Percentiles rank a stretch among this genome's conserved stretches.
phyloP scores from a whole-genome alignment of 2,329 filamentous ascomycete genomes.

The Cryoendolithus antarcticus region DNA sequence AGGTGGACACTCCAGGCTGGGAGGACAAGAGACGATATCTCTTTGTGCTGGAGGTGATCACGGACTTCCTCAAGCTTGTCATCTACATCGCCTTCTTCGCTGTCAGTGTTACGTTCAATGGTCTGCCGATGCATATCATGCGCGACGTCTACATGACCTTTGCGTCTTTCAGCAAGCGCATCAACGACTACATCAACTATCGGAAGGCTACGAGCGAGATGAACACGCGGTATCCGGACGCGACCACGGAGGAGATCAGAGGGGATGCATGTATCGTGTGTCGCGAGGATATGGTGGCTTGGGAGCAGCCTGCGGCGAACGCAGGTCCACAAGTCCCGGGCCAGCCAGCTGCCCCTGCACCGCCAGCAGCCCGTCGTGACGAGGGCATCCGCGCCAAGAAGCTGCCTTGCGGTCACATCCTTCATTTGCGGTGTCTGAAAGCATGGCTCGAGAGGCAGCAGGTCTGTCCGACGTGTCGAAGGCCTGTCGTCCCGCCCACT shows the following conservation, averaged over 20 bases:
- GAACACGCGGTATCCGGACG: slow-evolving; percentile 81
- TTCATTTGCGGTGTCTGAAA: slow-evolving; percentile 87
- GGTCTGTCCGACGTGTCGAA: slow-evolving; percentile 87
- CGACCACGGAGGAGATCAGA: slow-evolving; percentile 70
- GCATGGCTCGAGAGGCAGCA: slow-evolving; percentile 97
- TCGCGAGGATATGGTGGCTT: slow-evolving; percentile 85
- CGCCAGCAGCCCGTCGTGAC: slow-evolving; percentile 41
- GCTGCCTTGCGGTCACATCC: slow-evolving; percentile 85
- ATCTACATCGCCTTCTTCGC: slow-evolving; percentile 89
- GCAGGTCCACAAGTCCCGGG: slow-evolving; percentile 13
- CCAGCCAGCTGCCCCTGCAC: slow-evolving; percentile 21
- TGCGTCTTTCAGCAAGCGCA: slow-evolving; percentile 76
- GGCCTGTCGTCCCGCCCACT: slow-evolving; percentile 47
- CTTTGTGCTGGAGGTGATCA: slow-evolving; percentile 65
- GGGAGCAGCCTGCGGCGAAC: slow-evolving; percentile 42
- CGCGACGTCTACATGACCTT: slow-evolving; percentile 90
- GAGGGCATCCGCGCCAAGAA: slow-evolving; percentile 87
- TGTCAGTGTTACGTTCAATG: slow-evolving; percentile 87
- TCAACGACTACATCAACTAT: slow-evolving; percentile 82
- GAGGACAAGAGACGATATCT: slow-evolving; percentile 90
- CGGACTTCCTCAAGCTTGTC: slow-evolving; percentile 80
- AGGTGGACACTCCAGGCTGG: slow-evolving; percentile 92
- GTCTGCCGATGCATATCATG: slow-evolving; percentile 91
- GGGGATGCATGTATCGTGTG: slow-evolving; percentile 96
- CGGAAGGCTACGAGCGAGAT: slow-evolving; percentile 86